Percentiles rank a stretch among this genome's conserved stretches.
Evolutionary conservation across 2,329 filamentous ascomycete species (phyloP).

Genomic region (Cordyceps militaris): DNA sequence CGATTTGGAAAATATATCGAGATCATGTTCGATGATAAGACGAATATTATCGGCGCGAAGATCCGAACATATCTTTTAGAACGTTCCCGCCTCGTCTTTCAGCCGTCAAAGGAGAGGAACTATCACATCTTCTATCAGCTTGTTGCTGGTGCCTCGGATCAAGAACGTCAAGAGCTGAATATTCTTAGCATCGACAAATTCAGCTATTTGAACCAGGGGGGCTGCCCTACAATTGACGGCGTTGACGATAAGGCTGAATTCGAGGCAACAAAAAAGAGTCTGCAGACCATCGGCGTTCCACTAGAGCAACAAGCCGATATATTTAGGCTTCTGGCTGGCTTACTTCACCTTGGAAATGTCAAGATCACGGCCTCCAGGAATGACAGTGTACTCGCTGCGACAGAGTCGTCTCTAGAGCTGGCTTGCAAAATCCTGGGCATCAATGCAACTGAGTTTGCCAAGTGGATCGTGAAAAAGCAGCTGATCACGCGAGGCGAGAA

Average conservation of each 20-base stretch:
- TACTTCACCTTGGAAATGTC: conserved; percentile 92
- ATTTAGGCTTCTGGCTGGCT: conserved; percentile 81
- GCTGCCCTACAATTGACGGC: conserved; percentile 82
- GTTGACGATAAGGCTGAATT: conserved; percentile 96
- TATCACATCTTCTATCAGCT: conserved; percentile 99
- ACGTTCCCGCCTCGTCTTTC: conserved; percentile 91
- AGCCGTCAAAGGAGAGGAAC: conserved; percentile 94
- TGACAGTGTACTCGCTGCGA: conserved; percentile 74
- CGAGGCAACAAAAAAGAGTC: conserved; percentile 74
- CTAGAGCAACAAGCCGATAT: conserved; percentile 71
- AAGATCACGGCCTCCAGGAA: conserved; percentile 88
- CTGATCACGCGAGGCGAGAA: conserved; percentile 93
- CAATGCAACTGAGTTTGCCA: conserved; percentile 77
- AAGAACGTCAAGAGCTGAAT: conserved; percentile 71
- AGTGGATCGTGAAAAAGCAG: conserved; percentile 99
- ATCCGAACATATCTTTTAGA: conserved; percentile 95
- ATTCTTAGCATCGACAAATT: conserved; percentile 83
- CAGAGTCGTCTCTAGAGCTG: conserved; percentile 73
- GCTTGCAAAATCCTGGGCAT: conserved; percentile 85
- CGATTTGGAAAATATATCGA: conserved; percentile 99
- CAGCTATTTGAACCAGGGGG: conserved; percentile 93
- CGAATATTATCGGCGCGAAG: conserved; percentile 95
- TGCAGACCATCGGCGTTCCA: conserved; percentile 80
- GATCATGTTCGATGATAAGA: conserved; percentile 95
- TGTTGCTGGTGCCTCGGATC: conserved; percentile 81